These are phyloP conservation scores for Penicillium expansum DNA, from an alignment of 2,329 filamentous ascomycete species.

Conservation along the genomic window DNA sequence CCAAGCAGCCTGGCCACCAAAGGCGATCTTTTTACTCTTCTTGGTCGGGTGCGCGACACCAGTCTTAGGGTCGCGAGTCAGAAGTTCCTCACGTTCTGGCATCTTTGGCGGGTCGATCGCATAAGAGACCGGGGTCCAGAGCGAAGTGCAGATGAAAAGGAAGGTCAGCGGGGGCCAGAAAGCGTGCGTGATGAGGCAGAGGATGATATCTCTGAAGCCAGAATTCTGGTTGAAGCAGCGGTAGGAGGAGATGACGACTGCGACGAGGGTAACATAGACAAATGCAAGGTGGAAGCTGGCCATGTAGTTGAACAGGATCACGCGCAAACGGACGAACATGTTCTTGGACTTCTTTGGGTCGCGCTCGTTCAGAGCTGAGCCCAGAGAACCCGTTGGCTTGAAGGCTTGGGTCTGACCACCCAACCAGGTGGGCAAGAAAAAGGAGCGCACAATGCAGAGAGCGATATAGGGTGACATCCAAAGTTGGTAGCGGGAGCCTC, in stretches of 20 bases:
- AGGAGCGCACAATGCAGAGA: slow-evolving; percentile 57
- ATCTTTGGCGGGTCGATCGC: slow-evolving; percentile 59
- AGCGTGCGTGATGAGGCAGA: slow-evolving; percentile 58
- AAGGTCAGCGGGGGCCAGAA: slow-evolving; percentile 63
- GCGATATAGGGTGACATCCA: slow-evolving; percentile 65
- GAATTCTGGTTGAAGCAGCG: slow-evolving; percentile 48
- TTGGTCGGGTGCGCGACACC: slow-evolving; percentile 49
- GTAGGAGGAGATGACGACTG: slow-evolving; percentile 52
- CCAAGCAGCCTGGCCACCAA: slow-evolving; percentile 54
- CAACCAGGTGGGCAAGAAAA: slow-evolving; percentile 58
- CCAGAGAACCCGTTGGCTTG: slow-evolving; percentile 59
- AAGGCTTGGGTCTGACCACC: slow-evolving; percentile 59
- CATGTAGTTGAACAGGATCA: slow-evolving; percentile 57
- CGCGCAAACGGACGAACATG: slow-evolving; percentile 53
- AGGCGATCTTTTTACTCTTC: slow-evolving; percentile 55
- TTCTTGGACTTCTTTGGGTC: slow-evolving; percentile 42
- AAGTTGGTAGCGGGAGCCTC: slow-evolving; percentile 56
- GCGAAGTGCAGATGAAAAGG: slow-evolving; percentile 53
- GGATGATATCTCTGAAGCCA: slow-evolving; percentile 43
- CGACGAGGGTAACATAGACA: slow-evolving; percentile 54
- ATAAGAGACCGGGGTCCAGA: slow-evolving; percentile 61
- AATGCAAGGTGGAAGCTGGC: slow-evolving; percentile 56
- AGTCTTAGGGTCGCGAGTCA: slow-evolving; percentile 52
- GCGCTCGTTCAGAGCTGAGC: slow-evolving; percentile 58
- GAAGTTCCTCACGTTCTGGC: slow-evolving; percentile 57